phyloP scores from a whole-genome alignment of 768 basidiomycete species.

The Neoboletus subvelutipes region DNA sequence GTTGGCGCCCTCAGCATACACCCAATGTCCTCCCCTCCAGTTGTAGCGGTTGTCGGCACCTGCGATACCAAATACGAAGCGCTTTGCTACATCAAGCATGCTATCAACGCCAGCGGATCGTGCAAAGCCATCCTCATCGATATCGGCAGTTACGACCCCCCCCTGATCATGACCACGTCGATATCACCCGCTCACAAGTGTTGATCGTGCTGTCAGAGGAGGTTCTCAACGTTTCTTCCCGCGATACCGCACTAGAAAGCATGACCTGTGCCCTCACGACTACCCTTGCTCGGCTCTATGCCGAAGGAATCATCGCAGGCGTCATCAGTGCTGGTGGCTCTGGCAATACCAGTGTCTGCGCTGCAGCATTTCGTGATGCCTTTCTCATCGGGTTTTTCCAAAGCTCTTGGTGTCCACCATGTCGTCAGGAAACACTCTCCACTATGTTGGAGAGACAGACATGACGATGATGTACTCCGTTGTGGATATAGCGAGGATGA shows the following conservation, averaged over 20 bases:
- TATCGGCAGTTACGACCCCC: constrained; percentile 23
- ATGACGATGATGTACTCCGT: constrained; percentile 35
- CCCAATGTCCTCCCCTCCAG: constrained; percentile 11
- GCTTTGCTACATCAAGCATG: constrained; percentile 22
- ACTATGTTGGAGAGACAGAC: constrained; percentile 34
- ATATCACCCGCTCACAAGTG: constrained; percentile 24
- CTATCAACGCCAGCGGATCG: constrained; percentile 7
- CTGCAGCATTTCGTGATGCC: constrained; percentile 20
- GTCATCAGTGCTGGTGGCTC: constrained; percentile 27
- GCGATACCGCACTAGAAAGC: constrained; percentile 6
- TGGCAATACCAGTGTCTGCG: constrained; percentile 26
- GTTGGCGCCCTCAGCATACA: not conserved
- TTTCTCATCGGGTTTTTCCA: constrained; percentile 29
- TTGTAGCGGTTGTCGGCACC: constrained; percentile 28
- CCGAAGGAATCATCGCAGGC: constrained; percentile 15
- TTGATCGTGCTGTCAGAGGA: constrained; percentile 6
- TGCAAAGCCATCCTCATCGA: constrained; percentile 31
- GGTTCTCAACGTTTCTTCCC: constrained; percentile 6
- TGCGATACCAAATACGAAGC: constrained; percentile 30
- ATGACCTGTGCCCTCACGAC: constrained; percentile 23
- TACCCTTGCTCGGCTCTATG: constrained; percentile 16
- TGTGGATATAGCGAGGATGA: constrained; percentile 31
- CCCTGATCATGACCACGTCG: constrained; percentile 13
- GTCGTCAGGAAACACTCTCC: constrained; percentile 25
- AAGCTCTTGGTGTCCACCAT: constrained; percentile 34